Evolutionary conservation across 2,329 filamentous ascomycete species (phyloP).

Genomic region (Penicillium brevicompactum): DNA sequence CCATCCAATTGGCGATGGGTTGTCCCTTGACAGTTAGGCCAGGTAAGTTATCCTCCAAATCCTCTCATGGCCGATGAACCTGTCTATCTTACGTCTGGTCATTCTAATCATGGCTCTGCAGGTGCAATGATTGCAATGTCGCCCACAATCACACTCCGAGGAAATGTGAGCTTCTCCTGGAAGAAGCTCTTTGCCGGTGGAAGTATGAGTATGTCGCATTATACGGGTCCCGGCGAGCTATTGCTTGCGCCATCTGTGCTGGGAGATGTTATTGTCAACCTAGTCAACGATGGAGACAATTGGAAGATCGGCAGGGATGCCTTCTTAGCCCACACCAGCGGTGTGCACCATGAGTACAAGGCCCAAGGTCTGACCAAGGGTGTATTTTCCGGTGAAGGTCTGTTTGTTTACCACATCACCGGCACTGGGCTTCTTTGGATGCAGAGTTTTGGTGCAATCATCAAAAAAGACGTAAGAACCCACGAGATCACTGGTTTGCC

Average conservation of each 20-base stretch:
- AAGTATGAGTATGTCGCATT: slow-evolving; percentile 76
- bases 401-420: slow-evolving; percentile 85
- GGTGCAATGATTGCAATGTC: slow-evolving; percentile 96
- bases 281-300: slow-evolving; percentile 64
- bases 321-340: slow-evolving; percentile 82
- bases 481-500: neutral
- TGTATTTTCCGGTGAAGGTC: slow-evolving; percentile 89
- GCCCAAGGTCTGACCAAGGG: slow-evolving; percentile 83
- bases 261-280: slow-evolving; percentile 82
- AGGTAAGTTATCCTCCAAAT: slow-evolving; percentile 49
- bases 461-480: slow-evolving; percentile 76
- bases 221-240: slow-evolving; percentile 87
- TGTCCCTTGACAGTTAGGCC: slow-evolving; percentile 82
- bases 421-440: slow-evolving; percentile 85
- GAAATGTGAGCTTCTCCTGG: slow-evolving; percentile 79
- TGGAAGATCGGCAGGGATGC: slow-evolving; percentile 89
- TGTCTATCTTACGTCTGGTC: neutral
- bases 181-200: slow-evolving; percentile 88
- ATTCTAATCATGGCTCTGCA: slow-evolving; percentile 24
- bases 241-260: slow-evolving; percentile 77
- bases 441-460: slow-evolving; percentile 91
- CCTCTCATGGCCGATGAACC: too few species aligned
- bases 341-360: slow-evolving; percentile 86
- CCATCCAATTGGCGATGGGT: slow-evolving; percentile 84
- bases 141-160: slow-evolving; percentile 79